Evolutionary conservation across 352 stramenopile species (phyloP).

Genomic region (Pythium phragmiticola): DNA sequence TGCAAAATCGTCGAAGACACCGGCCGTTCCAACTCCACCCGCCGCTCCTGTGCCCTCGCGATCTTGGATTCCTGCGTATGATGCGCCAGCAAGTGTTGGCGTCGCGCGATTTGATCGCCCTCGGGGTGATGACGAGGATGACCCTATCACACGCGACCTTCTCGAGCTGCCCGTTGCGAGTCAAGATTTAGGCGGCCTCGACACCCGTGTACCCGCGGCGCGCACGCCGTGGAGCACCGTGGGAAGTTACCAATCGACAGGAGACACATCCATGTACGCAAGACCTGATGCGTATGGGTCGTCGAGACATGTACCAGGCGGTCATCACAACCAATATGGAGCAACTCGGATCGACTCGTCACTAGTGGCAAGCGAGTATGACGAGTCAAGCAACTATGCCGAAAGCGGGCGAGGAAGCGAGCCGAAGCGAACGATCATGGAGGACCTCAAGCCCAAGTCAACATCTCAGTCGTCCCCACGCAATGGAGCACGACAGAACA

Average conservation of each 20-base stretch:
- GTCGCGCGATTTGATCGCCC: constrained; percentile 59
- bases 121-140: constrained; percentile 34
- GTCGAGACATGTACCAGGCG: not conserved
- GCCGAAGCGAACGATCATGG: constrained; percentile 49
- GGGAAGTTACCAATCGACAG: constrained; percentile 3
- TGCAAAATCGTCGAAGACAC: constrained; percentile 19
- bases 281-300: not conserved
- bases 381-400: not conserved
- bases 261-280: constrained; percentile 6
- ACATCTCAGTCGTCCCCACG: not conserved
- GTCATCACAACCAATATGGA: not conserved
- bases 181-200: not conserved
- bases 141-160: constrained; percentile 12
- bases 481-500: not conserved
- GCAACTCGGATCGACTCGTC: not conserved
- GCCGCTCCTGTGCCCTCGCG: constrained; percentile 3
- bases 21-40: not conserved
- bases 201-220: not conserved
- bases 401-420: constrained; percentile 25
- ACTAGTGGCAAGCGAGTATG: not conserved
- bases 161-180: constrained; percentile 1
- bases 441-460: constrained; percentile 37
- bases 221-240: constrained; percentile 22
- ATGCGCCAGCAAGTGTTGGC: constrained; percentile 26
- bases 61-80: constrained; percentile 6